These are phyloP conservation scores for Xylariaceae sp. DNA, from an alignment of 2,329 filamentous ascomycete species.

Conservation along the genomic window DNA sequence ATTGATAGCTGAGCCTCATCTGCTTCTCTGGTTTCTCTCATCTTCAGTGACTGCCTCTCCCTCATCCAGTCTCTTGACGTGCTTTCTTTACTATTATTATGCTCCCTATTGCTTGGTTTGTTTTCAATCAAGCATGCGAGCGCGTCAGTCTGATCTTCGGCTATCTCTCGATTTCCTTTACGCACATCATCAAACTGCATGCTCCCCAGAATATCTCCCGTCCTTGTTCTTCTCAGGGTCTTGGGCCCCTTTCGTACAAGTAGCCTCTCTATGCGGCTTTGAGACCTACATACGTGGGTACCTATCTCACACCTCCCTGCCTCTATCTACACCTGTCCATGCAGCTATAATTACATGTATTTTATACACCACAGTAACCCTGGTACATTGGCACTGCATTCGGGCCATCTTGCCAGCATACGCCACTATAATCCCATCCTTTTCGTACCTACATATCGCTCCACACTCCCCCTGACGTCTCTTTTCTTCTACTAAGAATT, in stretches of 20 bases:
- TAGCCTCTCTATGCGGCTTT: conserved; percentile 19
- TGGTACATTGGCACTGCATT: conserved; percentile 12
- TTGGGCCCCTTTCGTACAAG: conserved; percentile 1
- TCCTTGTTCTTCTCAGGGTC: conserved; percentile 4
- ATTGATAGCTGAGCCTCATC: not conserved
- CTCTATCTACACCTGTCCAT: not conserved
- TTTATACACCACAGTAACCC: conserved; percentile 7
- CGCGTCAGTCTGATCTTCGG: conserved; percentile 11
- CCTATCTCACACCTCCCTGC: not conserved
- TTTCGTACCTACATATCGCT: conserved; percentile 12
- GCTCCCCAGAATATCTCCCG: not conserved
- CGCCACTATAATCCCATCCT: not conserved
- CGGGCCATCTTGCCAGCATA: conserved; percentile 10
- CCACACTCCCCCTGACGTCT: not conserved
- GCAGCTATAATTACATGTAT: not conserved
- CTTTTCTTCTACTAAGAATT: conserved; percentile 2
- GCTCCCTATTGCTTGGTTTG: not conserved
- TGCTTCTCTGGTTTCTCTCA: not conserved
- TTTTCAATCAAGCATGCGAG: conserved; percentile 6
- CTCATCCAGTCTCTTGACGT: not conserved
- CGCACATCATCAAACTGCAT: conserved; percentile 14
- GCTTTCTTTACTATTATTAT: not conserved
- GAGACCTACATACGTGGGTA: conserved; percentile 19
- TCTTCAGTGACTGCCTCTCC: not conserved
- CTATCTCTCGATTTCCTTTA: conserved; percentile 4